A percentile compares a stretch with the other conserved stretches of the same genome.
phyloP scores from a whole-genome alignment of 306 rosid genomes.

The Medicago lupulina region DNA sequence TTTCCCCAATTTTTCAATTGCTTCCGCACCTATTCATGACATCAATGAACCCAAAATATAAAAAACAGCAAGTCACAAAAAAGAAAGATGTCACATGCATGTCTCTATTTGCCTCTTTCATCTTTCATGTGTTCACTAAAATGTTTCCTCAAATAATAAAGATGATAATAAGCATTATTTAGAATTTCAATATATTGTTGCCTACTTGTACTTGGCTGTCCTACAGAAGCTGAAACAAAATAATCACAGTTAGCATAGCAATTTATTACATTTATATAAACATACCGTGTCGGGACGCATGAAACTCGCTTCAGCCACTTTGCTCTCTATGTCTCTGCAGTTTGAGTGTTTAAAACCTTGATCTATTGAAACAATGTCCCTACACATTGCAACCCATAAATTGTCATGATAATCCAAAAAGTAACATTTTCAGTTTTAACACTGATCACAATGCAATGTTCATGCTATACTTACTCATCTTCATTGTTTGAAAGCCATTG shows the following conservation, averaged over 20 bases:
- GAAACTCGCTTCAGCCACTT: constrained; percentile 79
- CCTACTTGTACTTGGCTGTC: background rate
- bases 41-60: background rate
- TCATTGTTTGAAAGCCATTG: no score
- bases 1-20: no score
- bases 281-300: constrained; percentile 92
- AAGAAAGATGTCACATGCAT: background rate
- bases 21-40: no score
- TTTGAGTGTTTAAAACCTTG: constrained; percentile 67
- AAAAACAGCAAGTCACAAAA: background rate
- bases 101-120: constrained; percentile 48
- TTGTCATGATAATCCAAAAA: background rate
- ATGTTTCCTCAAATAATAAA: constrained; percentile 55
- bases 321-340: constrained; percentile 69
- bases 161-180: no score
- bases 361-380: constrained; percentile 51
- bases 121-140: constrained; percentile 67
- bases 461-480: no score
- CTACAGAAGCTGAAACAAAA: no score
- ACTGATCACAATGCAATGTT: no score
- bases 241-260: background rate
- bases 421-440: no score
- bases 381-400: constrained; percentile 47
- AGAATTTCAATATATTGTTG: no score
- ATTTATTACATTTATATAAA: constrained; percentile 8